Conservation (phyloP, 2,329 filamentous ascomycete genomes). For the Byssothecium circinans region DNA sequence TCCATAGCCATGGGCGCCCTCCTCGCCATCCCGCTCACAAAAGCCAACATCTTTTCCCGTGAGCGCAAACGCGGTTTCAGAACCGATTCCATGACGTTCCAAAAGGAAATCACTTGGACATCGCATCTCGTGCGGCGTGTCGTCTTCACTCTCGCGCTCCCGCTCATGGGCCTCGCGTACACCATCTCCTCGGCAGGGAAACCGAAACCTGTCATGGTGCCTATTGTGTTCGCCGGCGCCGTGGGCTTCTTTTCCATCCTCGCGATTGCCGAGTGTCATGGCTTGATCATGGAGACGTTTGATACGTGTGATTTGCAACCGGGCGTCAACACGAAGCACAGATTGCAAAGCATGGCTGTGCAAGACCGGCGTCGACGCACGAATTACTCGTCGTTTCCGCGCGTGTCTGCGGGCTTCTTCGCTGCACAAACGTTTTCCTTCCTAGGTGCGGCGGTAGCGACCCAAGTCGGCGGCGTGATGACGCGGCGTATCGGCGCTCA, state of each 20-base stretch:
- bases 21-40: slow-evolving; percentile 71
- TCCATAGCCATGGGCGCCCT: slow-evolving; percentile 69
- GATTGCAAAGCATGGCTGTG: slow-evolving; percentile 49
- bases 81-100: slow-evolving; percentile 68
- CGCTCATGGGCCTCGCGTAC: slow-evolving; percentile 68
- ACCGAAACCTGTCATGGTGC: slow-evolving; percentile 60
- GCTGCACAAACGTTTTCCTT: slow-evolving; percentile 71
- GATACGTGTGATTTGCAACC: slow-evolving; percentile 79
- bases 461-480: slow-evolving; percentile 67
- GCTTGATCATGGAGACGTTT: slow-evolving; percentile 78
- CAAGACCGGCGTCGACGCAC: slow-evolving; percentile 55
- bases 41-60: slow-evolving; percentile 69
- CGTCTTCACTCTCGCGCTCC: slow-evolving; percentile 68
- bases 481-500: slow-evolving; percentile 68
- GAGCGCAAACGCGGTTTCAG: slow-evolving; percentile 61
- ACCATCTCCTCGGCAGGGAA: slow-evolving; percentile 67
- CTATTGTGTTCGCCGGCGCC: slow-evolving; percentile 65
- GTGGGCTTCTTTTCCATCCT: slow-evolving; percentile 73
- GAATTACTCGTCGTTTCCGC: slow-evolving; percentile 76
- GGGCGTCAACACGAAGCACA: slow-evolving; percentile 61
- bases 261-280: slow-evolving; percentile 74
- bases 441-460: slow-evolving; percentile 68
- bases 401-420: slow-evolving; percentile 71
- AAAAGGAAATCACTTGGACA: slow-evolving; percentile 67
- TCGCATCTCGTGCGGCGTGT: slow-evolving; percentile 70